A percentile compares a stretch with the other conserved stretches of the same genome.
phyloP scores from a whole-genome alignment of 2,329 filamentous ascomycete species.

The Botrytis galanthina region DNA sequence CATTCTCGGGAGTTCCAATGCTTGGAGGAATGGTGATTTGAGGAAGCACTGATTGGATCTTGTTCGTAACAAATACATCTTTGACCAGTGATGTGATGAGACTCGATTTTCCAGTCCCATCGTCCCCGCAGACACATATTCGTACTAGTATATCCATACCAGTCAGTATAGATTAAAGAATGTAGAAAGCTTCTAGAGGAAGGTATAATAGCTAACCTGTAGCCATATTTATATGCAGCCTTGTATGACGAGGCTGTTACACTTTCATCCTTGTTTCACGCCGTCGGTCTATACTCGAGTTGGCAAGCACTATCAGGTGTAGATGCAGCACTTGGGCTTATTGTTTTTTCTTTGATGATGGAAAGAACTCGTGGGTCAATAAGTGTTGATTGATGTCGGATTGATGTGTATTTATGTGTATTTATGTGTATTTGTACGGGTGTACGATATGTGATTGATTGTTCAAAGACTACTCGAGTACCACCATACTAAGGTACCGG shows the following conservation, averaged over 20 bases:
- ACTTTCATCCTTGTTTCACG: slow-evolving; percentile 23
- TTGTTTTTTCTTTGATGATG: not conserved
- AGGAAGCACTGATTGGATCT: slow-evolving; percentile 91
- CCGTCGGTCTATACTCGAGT: not conserved
- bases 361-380: not conserved
- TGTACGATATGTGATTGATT: not conserved
- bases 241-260: slow-evolving; percentile 30
- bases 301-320: not conserved
- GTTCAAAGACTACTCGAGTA: not conserved
- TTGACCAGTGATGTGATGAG: slow-evolving; percentile 95
- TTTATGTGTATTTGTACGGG: not conserved
- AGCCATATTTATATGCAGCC: slow-evolving; percentile 35
- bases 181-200: not conserved
- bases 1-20: slow-evolving; percentile 91
- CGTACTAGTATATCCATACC: slow-evolving; percentile 56
- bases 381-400: not conserved
- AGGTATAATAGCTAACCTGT: slow-evolving; percentile 29
- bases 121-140: slow-evolving; percentile 94
- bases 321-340: not conserved
- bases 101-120: slow-evolving; percentile 91
- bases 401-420: not conserved
- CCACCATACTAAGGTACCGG: not conserved
- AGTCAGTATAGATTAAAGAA: slow-evolving; percentile 11
- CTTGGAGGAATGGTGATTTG: slow-evolving; percentile 93
- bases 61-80: slow-evolving; percentile 91